These are phyloP conservation scores for Sesbania bispinosa DNA, from an alignment of 306 rosid genomes.

Conservation along the genomic window DNA sequence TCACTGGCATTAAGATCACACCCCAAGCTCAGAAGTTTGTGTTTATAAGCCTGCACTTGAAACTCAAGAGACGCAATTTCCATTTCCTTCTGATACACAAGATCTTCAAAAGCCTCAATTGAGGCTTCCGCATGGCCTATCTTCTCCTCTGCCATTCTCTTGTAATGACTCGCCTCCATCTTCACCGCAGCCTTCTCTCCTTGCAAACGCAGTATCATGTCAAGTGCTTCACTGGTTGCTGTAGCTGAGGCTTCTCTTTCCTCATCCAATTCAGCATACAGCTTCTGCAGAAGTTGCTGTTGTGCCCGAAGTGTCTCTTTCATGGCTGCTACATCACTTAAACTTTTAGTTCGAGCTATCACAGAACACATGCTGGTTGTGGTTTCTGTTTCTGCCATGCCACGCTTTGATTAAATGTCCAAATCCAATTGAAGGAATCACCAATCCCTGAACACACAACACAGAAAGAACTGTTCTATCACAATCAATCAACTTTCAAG, in stretches of 20 bases:
- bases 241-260: constrained; percentile 90
- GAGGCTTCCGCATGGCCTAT: constrained; percentile 69
- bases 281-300: constrained; percentile 70
- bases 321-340: constrained; percentile 41
- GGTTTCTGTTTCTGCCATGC: constrained; percentile 75
- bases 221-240: constrained; percentile 78
- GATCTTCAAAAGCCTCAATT: constrained; percentile 60
- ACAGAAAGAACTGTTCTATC: not conserved
- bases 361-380: constrained; percentile 5
- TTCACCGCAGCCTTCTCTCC: constrained; percentile 79
- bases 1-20: constrained; percentile 50
- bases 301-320: constrained; percentile 63
- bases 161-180: constrained; percentile 91
- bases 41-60: constrained; percentile 77
- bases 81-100: constrained; percentile 72
- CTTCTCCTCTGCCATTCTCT: constrained; percentile 88
- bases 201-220: constrained; percentile 90
- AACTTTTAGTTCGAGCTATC: constrained; percentile 50
- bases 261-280: constrained; percentile 71
- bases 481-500: not conserved
- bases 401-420: too few species aligned
- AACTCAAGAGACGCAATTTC: constrained; percentile 70
- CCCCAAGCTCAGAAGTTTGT: constrained; percentile 69
- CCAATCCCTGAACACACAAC: constrained; percentile 26
- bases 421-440: too few species aligned